Percentiles rank a stretch among this genome's conserved stretches.
Evolutionary conservation across 805 yeast genomes (phyloP).

Genomic region (Kazachstania africana): DNA sequence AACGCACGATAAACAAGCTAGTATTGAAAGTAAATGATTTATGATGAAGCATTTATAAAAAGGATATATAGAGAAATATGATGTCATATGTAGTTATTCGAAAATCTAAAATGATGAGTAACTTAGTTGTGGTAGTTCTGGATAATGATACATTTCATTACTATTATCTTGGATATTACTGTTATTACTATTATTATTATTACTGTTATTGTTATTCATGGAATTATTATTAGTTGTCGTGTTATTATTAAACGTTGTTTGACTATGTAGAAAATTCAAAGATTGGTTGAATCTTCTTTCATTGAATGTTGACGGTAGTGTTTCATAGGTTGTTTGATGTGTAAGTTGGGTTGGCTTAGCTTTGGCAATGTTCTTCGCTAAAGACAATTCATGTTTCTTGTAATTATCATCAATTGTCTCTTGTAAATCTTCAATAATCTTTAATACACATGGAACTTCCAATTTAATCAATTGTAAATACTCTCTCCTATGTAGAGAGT

Average conservation of each 20-base stretch:
- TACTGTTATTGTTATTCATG: too few species aligned
- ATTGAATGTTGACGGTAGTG: slow-evolving; percentile 18
- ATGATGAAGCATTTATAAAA: not conserved
- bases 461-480: slow-evolving; percentile 18
- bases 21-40: too few species aligned
- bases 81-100: too few species aligned
- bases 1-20: too few species aligned
- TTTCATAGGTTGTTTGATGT: slow-evolving; percentile 1
- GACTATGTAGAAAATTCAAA: slow-evolving; percentile 7
- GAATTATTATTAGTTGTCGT: not conserved
- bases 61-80: not conserved
- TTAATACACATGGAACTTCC: slow-evolving; percentile 25
- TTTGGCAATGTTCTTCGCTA: slow-evolving; percentile 20
- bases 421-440: slow-evolving; percentile 20
- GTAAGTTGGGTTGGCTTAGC: slow-evolving; percentile 1
- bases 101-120: too few species aligned
- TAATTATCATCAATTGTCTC: slow-evolving; percentile 11
- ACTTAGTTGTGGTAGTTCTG: slow-evolving; percentile 23
- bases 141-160: slow-evolving; percentile 8
- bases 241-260: not conserved
- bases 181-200: not conserved
- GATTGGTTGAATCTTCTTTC: slow-evolving; percentile 20
- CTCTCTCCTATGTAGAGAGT: slow-evolving; percentile 11
- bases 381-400: slow-evolving; percentile 14
- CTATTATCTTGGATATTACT: not conserved